A percentile compares a stretch with the other conserved stretches of the same genome.
These are phyloP conservation scores for Cordyceps fumosorosea DNA, from an alignment of 2,329 filamentous ascomycete species.

Conservation along the genomic window DNA sequence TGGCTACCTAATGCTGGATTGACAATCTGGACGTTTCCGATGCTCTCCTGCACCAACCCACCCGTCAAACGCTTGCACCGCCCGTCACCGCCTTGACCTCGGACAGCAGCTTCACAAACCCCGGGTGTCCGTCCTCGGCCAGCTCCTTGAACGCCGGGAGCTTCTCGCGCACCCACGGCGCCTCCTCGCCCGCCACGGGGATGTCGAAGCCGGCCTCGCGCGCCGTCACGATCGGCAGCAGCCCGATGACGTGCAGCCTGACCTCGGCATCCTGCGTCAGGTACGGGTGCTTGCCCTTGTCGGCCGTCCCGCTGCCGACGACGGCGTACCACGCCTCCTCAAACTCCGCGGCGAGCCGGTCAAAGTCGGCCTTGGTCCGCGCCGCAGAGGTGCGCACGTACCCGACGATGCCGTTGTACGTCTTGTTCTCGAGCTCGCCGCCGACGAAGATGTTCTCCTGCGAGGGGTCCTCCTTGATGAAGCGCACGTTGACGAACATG, in stretches of 20 bases:
- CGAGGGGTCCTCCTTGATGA: neutral
- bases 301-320: neutral
- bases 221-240: conserved; percentile 4
- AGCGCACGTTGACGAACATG: conserved; percentile 10
- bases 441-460: neutral
- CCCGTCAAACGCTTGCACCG: neutral
- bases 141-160: conserved; percentile 2
- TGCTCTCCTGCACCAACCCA: too few species aligned
- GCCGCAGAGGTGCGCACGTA: conserved; percentile 1
- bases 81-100: neutral
- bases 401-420: neutral
- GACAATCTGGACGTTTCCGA: too few species aligned
- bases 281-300: neutral
- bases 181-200: neutral
- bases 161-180: neutral
- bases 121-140: neutral
- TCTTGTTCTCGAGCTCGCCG: neutral
- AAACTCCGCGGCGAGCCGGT: neutral
- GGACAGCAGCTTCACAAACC: neutral
- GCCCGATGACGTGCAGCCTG: neutral
- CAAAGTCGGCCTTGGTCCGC: conserved; percentile 9
- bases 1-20: too few species aligned
- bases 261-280: neutral
- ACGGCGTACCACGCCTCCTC: conserved; percentile 7
- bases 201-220: neutral